Evolutionary conservation across 1,284 basidiomycete species (phyloP).

Genomic region (Trametes pubescens): DNA sequence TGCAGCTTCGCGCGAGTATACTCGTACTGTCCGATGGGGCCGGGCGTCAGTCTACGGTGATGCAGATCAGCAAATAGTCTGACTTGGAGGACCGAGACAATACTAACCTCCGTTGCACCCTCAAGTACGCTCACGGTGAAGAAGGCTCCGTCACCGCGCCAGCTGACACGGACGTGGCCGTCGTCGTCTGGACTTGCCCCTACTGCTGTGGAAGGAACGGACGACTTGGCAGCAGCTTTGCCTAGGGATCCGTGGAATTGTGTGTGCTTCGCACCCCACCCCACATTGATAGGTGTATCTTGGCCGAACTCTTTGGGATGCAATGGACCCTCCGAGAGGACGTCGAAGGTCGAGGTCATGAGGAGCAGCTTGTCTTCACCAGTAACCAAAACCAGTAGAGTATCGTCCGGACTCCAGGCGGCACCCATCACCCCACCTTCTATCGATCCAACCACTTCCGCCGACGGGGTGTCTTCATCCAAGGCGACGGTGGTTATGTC

Average conservation of each 20-base stretch:
- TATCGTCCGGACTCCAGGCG: constrained; percentile 92
- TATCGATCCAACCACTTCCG: constrained; percentile 86
- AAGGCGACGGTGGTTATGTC: constrained; percentile 78
- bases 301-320: constrained; percentile 86
- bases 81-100: not conserved
- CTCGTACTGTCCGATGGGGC: constrained; percentile 68
- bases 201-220: constrained; percentile 52
- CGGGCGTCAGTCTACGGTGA: constrained; percentile 28
- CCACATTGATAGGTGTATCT: constrained; percentile 93
- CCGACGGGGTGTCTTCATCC: constrained; percentile 58
- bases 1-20: constrained; percentile 82
- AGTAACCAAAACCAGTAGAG: constrained; percentile 78
- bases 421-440: constrained; percentile 87
- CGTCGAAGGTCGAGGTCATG: constrained; percentile 91
- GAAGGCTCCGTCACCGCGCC: constrained; percentile 92
- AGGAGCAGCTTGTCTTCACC: constrained; percentile 85
- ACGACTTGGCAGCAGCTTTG: constrained; percentile 81
- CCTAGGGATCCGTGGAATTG: constrained; percentile 98
- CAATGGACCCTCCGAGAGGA: constrained; percentile 82
- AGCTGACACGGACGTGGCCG: constrained; percentile 77
- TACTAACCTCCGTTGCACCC: constrained; percentile 30
- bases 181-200: constrained; percentile 79
- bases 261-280: constrained; percentile 97
- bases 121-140: constrained; percentile 85
- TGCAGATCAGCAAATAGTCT: not conserved